Evolutionary conservation across 805 yeast genomes (phyloP).

Genomic region (Cyberlindnera xylosilytica): DNA sequence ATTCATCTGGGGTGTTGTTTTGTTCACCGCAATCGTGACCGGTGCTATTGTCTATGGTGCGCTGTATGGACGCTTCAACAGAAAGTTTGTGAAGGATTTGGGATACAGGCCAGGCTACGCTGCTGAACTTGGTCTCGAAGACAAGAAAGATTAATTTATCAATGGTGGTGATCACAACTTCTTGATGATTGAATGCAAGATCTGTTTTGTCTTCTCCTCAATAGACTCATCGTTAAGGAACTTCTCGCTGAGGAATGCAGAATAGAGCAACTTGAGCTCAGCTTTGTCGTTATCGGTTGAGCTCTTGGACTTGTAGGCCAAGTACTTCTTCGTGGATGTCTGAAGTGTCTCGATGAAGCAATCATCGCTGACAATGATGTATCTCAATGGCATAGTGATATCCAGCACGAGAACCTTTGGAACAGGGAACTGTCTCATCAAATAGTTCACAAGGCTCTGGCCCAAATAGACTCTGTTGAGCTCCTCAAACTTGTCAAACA

Average conservation of each 20-base stretch:
- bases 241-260: slow-evolving; percentile 21
- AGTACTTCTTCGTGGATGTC: slow-evolving; percentile 65
- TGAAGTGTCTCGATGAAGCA: slow-evolving; percentile 60
- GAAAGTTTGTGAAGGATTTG: slow-evolving; percentile 16
- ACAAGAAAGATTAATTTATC: slow-evolving; percentile 11
- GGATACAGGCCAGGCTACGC: slow-evolving; percentile 21
- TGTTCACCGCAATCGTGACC: slow-evolving; percentile 6
- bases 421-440: slow-evolving; percentile 43
- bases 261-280: slow-evolving; percentile 30
- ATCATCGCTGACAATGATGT: slow-evolving; percentile 35
- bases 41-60: slow-evolving; percentile 12
- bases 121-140: slow-evolving; percentile 20
- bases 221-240: slow-evolving; percentile 32
- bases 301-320: slow-evolving; percentile 53
- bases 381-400: slow-evolving; percentile 66
- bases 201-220: slow-evolving; percentile 20
- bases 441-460: slow-evolving; percentile 56
- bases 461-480: slow-evolving; percentile 68
- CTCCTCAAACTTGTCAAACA: slow-evolving; percentile 68
- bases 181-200: slow-evolving; percentile 25
- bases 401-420: slow-evolving; percentile 46
- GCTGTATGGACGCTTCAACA: slow-evolving; percentile 21
- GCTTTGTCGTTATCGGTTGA: slow-evolving; percentile 29
- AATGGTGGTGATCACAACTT: slow-evolving; percentile 13
- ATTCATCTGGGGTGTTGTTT: neutral